These are phyloP conservation scores for Coccomyxa sp. DNA, from an alignment of 139 green algal species.

Conservation along the genomic window DNA sequence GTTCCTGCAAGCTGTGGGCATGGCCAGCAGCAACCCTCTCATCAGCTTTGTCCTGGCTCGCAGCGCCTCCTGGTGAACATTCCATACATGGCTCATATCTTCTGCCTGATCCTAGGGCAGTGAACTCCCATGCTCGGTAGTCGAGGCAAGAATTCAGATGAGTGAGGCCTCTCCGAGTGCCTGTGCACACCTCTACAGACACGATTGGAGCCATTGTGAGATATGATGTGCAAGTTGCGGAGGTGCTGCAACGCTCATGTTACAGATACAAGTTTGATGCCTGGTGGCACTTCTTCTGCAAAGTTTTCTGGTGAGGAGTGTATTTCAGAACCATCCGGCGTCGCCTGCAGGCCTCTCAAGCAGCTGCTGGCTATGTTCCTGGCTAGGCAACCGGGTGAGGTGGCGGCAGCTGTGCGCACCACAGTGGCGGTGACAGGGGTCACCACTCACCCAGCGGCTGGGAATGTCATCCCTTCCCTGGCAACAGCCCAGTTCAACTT, in stretches of 20 bases:
- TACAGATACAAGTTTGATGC: neutral
- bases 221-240: too few species aligned
- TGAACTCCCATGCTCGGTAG: neutral
- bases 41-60: neutral
- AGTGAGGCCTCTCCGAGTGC: neutral
- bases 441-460: slow-evolving; percentile 25
- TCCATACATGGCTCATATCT: neutral
- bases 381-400: slow-evolving; percentile 5
- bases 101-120: neutral
- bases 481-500: slow-evolving; percentile 53
- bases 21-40: neutral
- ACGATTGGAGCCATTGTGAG: too few species aligned
- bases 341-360: neutral
- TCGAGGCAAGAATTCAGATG: neutral
- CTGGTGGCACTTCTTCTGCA: neutral
- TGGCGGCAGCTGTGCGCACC: slow-evolving; percentile 35
- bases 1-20: slow-evolving; percentile 44
- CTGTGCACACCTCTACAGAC: neutral
- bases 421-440: slow-evolving; percentile 42
- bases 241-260: neutral
- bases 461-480: slow-evolving; percentile 57
- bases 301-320: neutral
- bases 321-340: neutral
- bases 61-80: neutral
- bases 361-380: slow-evolving; percentile 23